Base-by-base conservation (phyloP, 1,139 yeast genomes). In the Suhomyces wounanorum region DNA sequence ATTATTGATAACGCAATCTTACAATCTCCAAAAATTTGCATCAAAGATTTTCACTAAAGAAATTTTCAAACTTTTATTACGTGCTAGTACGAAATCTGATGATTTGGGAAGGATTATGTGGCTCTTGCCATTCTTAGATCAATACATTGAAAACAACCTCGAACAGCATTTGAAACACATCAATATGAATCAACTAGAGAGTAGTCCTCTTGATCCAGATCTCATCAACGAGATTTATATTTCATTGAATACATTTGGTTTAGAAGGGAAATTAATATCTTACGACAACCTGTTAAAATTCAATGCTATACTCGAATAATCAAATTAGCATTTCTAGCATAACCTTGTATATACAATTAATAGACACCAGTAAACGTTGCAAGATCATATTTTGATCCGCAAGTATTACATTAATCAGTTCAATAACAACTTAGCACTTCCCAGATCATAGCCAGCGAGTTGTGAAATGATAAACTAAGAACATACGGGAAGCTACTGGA, bases 31-130 rank as follows among this genome's bases (percentile, higher is more conserved):
- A 9, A 57, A 58, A n/a, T 52, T 63, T 37, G 55, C 63, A 1
- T 14, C 48, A 6, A 53, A 48, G 13, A 52, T 73, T 1, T 69
- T 72, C 52, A 63, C 66, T 28, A 63, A 63, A 36, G 61, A 62
- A 11, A 52, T 74, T 33, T 54, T 72, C 47, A 55, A 59, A 35
- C 50, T 72, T 7, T 51, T 72, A 41, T 52, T 73, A 8, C 56
- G 59, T 26, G 68, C 70, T 2, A 64, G 71, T 44, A 51, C 60
- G 9, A 56, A 59, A 31, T 64, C 73, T 3, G 64, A 65, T 35
- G 78, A 74, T 54, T 52, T 67, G 50, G 78, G 78, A 3, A 55
- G 79, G 41, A 54, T 72, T 26, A 63, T 72, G 67, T 74, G 79
- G 79, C 49, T 73, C 14, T 59, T 70, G 26, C 78, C 77, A 1